These are phyloP conservation scores for Suillus paluster DNA, from an alignment of 768 basidiomycete genomes.

Conservation along the genomic window DNA sequence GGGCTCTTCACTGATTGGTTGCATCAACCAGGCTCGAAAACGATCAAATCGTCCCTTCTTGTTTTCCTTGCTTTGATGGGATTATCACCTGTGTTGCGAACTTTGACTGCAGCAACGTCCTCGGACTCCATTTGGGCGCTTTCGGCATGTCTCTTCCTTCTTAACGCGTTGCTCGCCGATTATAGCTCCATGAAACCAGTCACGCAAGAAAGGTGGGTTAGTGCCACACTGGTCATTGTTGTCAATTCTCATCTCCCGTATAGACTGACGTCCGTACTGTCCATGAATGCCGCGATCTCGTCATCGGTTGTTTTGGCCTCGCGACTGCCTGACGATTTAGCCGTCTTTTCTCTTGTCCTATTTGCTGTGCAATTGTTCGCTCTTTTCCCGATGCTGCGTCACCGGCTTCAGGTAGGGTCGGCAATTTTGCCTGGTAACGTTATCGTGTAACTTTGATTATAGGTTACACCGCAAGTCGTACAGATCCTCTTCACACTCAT, in stretches of 20 bases:
- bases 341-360: constrained; percentile 88
- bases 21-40: constrained; percentile 59
- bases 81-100: constrained; percentile 88
- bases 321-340: constrained; percentile 77
- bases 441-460: constrained; percentile 21
- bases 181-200: constrained; percentile 59
- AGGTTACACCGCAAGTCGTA: constrained; percentile 53
- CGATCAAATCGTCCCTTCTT: constrained; percentile 80
- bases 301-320: constrained; percentile 94
- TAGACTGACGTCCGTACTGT: constrained; percentile 82
- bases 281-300: constrained; percentile 91
- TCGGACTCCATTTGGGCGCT: constrained; percentile 98
- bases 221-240: constrained; percentile 24
- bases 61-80: constrained; percentile 90
- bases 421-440: constrained; percentile 13
- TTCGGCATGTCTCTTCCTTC: constrained; percentile 79
- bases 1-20: constrained; percentile 15
- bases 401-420: constrained; percentile 64
- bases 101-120: constrained; percentile 92
- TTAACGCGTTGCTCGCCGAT: constrained; percentile 85
- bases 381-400: constrained; percentile 80
- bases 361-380: constrained; percentile 85
- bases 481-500: constrained; percentile 58
- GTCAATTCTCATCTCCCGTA: constrained; percentile 27
- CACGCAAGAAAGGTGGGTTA: constrained; percentile 61